Percentiles rank a stretch among this genome's conserved stretches.
phyloP scores from a whole-genome alignment of 768 basidiomycete genomes.

The Termitomyces titanicus region DNA sequence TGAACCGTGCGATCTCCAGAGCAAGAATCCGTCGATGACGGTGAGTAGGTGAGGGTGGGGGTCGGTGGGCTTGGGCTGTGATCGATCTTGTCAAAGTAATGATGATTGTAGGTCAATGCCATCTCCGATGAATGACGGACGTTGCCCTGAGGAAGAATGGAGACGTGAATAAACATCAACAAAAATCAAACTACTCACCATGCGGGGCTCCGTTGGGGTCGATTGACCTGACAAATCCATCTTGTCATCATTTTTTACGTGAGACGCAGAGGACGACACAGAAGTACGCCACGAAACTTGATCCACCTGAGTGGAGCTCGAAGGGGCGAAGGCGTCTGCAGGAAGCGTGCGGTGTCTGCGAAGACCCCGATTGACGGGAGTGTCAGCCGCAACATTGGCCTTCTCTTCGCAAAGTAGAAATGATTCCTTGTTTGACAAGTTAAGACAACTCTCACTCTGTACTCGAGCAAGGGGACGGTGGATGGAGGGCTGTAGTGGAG shows the following conservation, averaged over 20 bases:
- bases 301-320: neutral
- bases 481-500: constrained; percentile 16
- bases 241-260: neutral
- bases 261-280: neutral
- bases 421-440: constrained; percentile 11
- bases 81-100: constrained; percentile 13
- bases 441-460: constrained; percentile 45
- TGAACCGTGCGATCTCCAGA: constrained; percentile 55
- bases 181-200: neutral
- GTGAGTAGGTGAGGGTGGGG: constrained; percentile 55
- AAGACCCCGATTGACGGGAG: constrained; percentile 20
- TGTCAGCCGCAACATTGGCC: neutral
- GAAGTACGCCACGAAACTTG: constrained; percentile 6
- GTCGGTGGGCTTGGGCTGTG: constrained; percentile 47
- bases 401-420: constrained; percentile 21
- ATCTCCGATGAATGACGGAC: neutral
- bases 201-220: neutral
- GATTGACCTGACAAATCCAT: constrained; percentile 2
- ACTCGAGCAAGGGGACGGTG: constrained; percentile 41
- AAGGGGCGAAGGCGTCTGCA: constrained; percentile 20
- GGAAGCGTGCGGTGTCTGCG: constrained; percentile 43
- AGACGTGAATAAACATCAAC: neutral
- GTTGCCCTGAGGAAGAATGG: neutral
- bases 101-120: neutral
- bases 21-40: constrained; percentile 55